Base-by-base conservation (phyloP, 345 rosid species). In the Salix udensis region DNA sequence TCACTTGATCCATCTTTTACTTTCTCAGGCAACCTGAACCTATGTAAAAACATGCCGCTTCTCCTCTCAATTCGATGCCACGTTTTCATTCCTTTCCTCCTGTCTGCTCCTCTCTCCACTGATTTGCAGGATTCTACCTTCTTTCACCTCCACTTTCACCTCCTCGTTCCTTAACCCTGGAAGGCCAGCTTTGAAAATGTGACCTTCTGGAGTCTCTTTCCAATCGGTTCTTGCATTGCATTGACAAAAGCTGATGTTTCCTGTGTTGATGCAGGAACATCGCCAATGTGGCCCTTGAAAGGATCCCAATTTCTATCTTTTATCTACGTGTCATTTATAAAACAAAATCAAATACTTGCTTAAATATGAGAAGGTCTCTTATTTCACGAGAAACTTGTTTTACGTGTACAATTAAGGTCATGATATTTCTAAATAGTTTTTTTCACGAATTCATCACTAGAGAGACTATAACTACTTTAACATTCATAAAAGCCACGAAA, bases 191-290 rank as follows among this genome's bases (percentile, higher is more conserved):
- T 73, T 77, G 80, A 81, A 81, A 7, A 81, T n/a, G 75, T 77
- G 78, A 28, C 78, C 78, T 50, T 62, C 80, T 18, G 80, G 77
- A 1, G 84, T 77, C 67, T 81, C 84, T 9, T 77, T 81, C 84
- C 84, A 77, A 44, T 81, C 80, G 30, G 77, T 68, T 64, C 71
- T 77, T 4, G 80, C 55, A 1, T 77, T 4, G 80, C 55, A 1
- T 62, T 68, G n/a, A 52, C 71, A 18, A 81, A 58, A 16, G 74
- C 67, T 24, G 83, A 65, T 15, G 74, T n/a, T 15, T 79, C 78
- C 3, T 53, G 42, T 0, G 73, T 55, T 8, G 61, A 72, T 13
- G 65, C 21, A 4, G 71, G 62, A 21, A 48, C 46, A 28, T 28
- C 36, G 61, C 42, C 21, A 28, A 15, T 16, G 75, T 40, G 3